phyloP scores from a whole-genome alignment of 2,329 filamentous ascomycete genomes.

The Aspergillus sp. region DNA sequence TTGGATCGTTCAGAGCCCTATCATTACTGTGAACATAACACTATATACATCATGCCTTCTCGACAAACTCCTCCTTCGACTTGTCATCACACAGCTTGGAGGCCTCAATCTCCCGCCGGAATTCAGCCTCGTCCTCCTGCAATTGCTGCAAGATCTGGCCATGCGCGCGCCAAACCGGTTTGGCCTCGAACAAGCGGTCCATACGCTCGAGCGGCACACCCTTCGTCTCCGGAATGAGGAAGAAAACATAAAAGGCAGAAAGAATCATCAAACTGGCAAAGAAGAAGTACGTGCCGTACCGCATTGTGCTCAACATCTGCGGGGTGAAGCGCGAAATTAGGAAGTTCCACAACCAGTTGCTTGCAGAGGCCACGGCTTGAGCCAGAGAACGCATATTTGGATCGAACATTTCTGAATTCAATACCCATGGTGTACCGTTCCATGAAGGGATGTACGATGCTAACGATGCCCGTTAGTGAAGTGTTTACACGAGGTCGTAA shows the following conservation, averaged over 20 bases:
- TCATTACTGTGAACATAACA: too few species aligned
- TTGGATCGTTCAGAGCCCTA: too few species aligned
- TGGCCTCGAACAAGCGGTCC: conserved; percentile 52
- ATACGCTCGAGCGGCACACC: conserved; percentile 58
- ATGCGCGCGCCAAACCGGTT: conserved; percentile 32
- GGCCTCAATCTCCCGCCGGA: conserved; percentile 25
- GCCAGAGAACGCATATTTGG: conserved; percentile 62
- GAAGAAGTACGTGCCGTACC: conserved; percentile 64
- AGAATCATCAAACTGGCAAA: conserved; percentile 58
- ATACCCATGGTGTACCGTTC: conserved; percentile 70
- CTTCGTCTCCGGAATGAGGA: conserved; percentile 61
- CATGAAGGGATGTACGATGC: conserved; percentile 64
- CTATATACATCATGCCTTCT: conserved; percentile 38
- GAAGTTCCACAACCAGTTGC: conserved; percentile 33
- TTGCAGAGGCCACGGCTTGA: conserved; percentile 56
- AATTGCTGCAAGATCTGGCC: conserved; percentile 27
- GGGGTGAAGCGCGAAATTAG: conserved; percentile 31
- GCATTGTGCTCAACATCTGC: conserved; percentile 36
- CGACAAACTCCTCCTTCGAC: conserved; percentile 11
- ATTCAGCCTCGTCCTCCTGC: conserved; percentile 29
- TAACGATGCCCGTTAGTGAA: too few species aligned
- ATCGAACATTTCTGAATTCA: conserved; percentile 68
- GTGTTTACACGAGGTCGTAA: too few species aligned
- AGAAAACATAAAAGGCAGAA: conserved; percentile 54
- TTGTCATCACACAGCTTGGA: conserved; percentile 4